Evolutionary conservation across 1,284 basidiomycete genomes (phyloP), one percentile per base, ranked within the genome.

Genomic region (Inonotus hispidus): DNA sequence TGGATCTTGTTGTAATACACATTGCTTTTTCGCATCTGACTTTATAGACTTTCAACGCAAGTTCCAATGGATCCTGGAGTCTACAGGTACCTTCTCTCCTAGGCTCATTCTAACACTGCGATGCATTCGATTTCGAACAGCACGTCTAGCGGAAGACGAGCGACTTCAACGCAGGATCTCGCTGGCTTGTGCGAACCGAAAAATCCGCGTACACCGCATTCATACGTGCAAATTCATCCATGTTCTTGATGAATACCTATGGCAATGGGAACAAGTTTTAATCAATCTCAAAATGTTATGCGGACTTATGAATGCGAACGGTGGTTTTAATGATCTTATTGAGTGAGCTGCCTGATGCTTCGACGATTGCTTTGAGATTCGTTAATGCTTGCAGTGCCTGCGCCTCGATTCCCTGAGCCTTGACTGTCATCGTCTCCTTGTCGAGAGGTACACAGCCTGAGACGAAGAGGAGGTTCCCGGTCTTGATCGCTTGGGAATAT

Each of bases 121-220:
- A 95, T 90, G 68, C 86, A 88, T 77, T 98, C 95, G 65, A 98
- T 85, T 79, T 99, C 96, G 59, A 98, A 89, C 38, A 95, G 79
- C 14, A 88, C 91, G 68, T 88, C 87, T 71, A 85, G 83, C 35
- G 90, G 90, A 38, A 93, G 78, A 39, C 87, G 79, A n/a, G 90
- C 81, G 29, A 87, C 93, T 79, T 93, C 90, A 55, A 96, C 91
- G 56, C 91, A 88, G 23, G 93, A 95, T 63, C 96, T 82, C 1
- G 96, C 93, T 54, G 96, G 96, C 76, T 93, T 95, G 79, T 95
- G 90, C 55, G 84, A 79, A 16, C 89, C 92, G 72, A 95, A 96
- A 74, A 90, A 88, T 58, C 78, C 49, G 81, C 82, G 72, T 95
- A 95, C 58, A 90, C 77, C 3, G 74, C 79, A 73, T 98, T 98